These are phyloP conservation scores for Colletotrichum melonis DNA, from an alignment of 2,329 filamentous ascomycete species.

Conservation along the genomic window DNA sequence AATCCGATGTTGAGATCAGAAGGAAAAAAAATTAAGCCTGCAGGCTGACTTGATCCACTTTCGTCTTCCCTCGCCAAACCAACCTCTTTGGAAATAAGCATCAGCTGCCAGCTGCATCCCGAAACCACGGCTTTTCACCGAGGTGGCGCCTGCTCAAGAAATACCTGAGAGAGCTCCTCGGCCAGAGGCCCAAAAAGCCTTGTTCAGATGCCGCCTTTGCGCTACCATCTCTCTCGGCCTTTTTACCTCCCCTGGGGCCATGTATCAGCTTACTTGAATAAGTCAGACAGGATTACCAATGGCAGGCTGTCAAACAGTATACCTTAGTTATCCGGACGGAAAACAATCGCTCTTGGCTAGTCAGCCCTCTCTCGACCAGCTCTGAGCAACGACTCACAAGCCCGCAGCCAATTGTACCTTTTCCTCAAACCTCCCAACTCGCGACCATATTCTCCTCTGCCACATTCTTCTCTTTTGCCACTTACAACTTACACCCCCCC, in stretches of 20 bases:
- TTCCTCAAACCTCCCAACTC: background rate
- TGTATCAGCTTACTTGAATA: constrained; percentile 8
- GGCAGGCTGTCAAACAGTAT: background rate
- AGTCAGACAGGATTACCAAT: background rate
- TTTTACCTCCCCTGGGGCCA: background rate
- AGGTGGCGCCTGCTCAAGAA: constrained; percentile 18
- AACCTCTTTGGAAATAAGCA: constrained; percentile 26
- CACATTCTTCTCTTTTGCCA: background rate
- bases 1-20: background rate
- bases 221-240: background rate
- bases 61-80: constrained; percentile 11
- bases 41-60: constrained; percentile 12
- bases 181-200: constrained; percentile 17
- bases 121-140: constrained; percentile 33
- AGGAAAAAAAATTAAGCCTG: background rate
- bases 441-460: background rate
- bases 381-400: background rate
- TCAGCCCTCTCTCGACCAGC: background rate
- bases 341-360: background rate
- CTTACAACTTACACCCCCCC: constrained; percentile 2
- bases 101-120: constrained; percentile 12
- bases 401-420: background rate
- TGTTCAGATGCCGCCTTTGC: constrained; percentile 9
- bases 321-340: background rate
- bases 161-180: background rate